Conservation (phyloP, 495 filamentous ascomycete genomes). For the Letharia columbiana region DNA sequence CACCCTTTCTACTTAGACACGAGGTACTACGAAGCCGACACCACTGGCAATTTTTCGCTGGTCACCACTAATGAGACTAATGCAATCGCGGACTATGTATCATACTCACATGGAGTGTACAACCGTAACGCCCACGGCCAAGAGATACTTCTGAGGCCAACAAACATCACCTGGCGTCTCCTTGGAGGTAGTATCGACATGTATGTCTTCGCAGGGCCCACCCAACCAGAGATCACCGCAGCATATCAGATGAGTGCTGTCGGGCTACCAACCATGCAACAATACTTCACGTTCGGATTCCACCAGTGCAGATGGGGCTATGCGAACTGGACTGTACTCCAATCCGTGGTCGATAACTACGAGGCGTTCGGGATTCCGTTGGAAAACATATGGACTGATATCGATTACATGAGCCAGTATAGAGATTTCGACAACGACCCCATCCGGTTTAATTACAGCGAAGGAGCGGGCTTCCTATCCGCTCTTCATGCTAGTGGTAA, state of each 20-base stretch:
- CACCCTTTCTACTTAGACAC: conserved; percentile 60
- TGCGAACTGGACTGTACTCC: conserved; percentile 46
- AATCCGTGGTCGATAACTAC: conserved; percentile 50
- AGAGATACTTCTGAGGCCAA: conserved; percentile 56
- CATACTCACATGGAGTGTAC: conserved; percentile 55
- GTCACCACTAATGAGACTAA: conserved; percentile 47
- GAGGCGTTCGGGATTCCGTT: conserved; percentile 51
- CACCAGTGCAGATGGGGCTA: conserved; percentile 64
- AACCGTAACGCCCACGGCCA: conserved; percentile 63
- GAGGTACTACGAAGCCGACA: conserved; percentile 51
- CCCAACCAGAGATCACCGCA: conserved; percentile 46
- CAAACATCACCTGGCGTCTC: conserved; percentile 68
- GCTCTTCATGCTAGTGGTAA: conserved; percentile 57
- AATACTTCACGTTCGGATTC: conserved; percentile 54
- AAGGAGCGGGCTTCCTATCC: conserved; percentile 52
- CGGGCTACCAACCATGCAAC: conserved; percentile 55
- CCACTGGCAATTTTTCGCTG: conserved; percentile 45
- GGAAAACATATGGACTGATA: conserved; percentile 62
- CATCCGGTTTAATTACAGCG: conserved; percentile 39
- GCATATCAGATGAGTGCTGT: conserved; percentile 48
- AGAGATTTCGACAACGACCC: conserved; percentile 53
- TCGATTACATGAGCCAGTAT: conserved; percentile 52
- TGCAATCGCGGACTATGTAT: conserved; percentile 47
- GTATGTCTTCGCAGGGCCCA: conserved; percentile 55
- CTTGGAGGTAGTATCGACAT: conserved; percentile 55